Percentiles rank a stretch among this genome's conserved stretches.
phyloP scores from a whole-genome alignment of 139 green algal species.

The Chlorella sp. region DNA sequence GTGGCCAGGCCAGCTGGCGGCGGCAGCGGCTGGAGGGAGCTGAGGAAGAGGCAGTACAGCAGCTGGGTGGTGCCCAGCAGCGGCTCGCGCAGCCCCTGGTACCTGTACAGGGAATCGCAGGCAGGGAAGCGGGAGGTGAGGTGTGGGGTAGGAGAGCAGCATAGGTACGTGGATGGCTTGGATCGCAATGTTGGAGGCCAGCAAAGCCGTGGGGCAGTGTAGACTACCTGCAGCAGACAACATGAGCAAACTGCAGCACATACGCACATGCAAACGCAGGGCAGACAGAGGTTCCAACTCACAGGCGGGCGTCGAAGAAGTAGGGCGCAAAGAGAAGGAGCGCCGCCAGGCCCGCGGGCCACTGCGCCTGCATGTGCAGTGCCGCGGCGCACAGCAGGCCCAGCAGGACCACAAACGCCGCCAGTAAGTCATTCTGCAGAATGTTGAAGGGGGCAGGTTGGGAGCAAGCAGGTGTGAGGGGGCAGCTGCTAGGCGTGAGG shows the following conservation, averaged over 20 bases:
- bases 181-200: too few relatives aligned
- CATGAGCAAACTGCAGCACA: too few relatives aligned
- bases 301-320: constrained; percentile 5
- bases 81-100: neutral
- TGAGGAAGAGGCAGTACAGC: neutral
- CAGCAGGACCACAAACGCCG: neutral
- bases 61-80: constrained; percentile 1
- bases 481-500: too few relatives aligned
- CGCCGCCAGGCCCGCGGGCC: neutral
- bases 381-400: neutral
- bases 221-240: neutral
- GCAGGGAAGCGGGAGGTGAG: neutral
- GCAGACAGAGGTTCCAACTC: neutral
- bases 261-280: neutral
- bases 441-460: too few relatives aligned
- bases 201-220: too few relatives aligned
- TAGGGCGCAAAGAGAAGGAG: constrained; percentile 22
- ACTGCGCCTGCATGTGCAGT: neutral
- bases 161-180: too few relatives aligned
- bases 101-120: neutral
- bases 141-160: too few relatives aligned
- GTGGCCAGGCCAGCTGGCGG: neutral
- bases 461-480: too few relatives aligned
- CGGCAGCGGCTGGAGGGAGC: neutral
- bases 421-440: neutral